Percentiles rank a stretch among this genome's conserved stretches.
Evolutionary conservation across 2,329 filamentous ascomycete species (phyloP).

Genomic region (Penicillium occitanis): DNA sequence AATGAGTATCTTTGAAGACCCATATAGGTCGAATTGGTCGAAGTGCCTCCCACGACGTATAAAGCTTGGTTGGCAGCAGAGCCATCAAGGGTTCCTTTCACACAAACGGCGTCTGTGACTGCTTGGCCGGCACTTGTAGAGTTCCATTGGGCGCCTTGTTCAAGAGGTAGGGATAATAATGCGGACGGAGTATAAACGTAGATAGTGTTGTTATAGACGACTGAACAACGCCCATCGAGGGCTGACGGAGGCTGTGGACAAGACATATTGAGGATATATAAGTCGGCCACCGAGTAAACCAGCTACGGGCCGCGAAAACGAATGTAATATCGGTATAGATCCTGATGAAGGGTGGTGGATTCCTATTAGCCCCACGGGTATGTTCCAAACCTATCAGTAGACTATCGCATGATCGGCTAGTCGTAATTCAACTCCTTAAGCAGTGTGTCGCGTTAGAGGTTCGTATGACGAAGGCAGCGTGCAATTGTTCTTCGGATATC

Average conservation of each 20-base stretch:
- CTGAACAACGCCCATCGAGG: constrained; percentile 76
- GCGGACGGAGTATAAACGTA: constrained; percentile 76
- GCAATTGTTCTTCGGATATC: background rate
- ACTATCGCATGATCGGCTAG: constrained; percentile 19
- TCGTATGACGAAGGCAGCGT: background rate
- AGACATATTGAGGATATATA: constrained; percentile 56
- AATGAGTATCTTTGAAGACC: constrained; percentile 73
- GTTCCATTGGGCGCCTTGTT: constrained; percentile 70
- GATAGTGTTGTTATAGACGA: constrained; percentile 75
- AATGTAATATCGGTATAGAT: constrained; percentile 17
- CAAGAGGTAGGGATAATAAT: constrained; percentile 71
- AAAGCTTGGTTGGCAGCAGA: constrained; percentile 63
- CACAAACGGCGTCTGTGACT: constrained; percentile 75
- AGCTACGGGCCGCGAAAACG: constrained; percentile 29
- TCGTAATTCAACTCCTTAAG: background rate
- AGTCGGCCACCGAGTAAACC: constrained; percentile 29
- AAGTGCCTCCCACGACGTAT: constrained; percentile 78
- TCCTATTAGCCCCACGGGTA: constrained; percentile 5
- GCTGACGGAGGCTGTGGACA: constrained; percentile 68
- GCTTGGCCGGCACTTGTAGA: constrained; percentile 63
- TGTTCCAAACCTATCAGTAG: constrained; percentile 2
- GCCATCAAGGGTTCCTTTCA: constrained; percentile 63
- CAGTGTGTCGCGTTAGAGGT: background rate
- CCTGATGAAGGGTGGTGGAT: constrained; percentile 21
- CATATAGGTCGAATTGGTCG: constrained; percentile 58